phyloP scores from a whole-genome alignment of 2,329 filamentous ascomycete genomes.

The Shiraia sp. region DNA sequence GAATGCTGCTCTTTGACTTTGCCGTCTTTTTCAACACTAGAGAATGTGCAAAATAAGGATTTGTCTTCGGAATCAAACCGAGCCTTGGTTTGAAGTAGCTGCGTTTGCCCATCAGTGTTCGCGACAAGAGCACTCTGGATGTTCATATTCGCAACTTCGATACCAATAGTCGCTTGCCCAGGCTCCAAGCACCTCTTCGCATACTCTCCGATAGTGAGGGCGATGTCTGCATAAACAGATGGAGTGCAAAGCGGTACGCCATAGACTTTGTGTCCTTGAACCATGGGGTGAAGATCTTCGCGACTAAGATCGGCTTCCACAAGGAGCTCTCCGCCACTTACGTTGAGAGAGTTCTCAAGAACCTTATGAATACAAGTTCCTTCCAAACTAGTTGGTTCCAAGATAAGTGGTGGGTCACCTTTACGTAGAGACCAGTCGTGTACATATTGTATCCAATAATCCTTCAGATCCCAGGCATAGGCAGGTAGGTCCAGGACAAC shows the following conservation, averaged over 20 bases:
- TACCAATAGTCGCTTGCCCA: not conserved
- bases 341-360: not conserved
- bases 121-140: slow-evolving; percentile 6
- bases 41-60: slow-evolving; percentile 2
- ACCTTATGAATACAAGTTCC: not conserved
- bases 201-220: slow-evolving; percentile 33
- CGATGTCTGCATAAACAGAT: slow-evolving; percentile 40
- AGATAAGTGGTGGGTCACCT: slow-evolving; percentile 5
- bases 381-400: not conserved
- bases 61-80: not conserved
- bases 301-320: slow-evolving; percentile 16
- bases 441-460: slow-evolving; percentile 46
- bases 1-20: slow-evolving; percentile 3
- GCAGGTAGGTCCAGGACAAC: slow-evolving; percentile 32
- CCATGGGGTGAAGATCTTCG: slow-evolving; percentile 9
- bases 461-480: slow-evolving; percentile 42
- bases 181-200: slow-evolving; percentile 10
- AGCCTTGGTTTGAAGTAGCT: not conserved
- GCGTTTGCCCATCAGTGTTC: not conserved
- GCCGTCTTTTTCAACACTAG: not conserved
- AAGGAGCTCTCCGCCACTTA: slow-evolving; percentile 3
- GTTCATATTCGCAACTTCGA: slow-evolving; percentile 3
- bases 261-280: slow-evolving; percentile 19
- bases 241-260: slow-evolving; percentile 18
- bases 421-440: slow-evolving; percentile 35